phyloP scores from a whole-genome alignment of 345 rosid genomes.

The Garcia nutans region DNA sequence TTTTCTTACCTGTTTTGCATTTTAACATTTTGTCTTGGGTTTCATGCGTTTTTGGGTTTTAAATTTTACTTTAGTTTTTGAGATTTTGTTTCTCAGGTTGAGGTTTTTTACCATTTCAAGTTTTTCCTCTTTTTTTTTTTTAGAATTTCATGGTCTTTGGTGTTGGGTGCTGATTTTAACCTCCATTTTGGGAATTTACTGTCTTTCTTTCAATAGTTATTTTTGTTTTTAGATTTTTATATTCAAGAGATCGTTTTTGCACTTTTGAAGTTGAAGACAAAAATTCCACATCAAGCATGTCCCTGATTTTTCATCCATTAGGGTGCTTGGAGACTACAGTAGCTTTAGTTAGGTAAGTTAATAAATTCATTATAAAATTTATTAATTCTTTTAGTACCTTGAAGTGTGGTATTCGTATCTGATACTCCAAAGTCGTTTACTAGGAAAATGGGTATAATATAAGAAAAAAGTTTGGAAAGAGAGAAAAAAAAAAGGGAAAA shows the following conservation, averaged over 20 bases:
- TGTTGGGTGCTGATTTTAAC: background rate
- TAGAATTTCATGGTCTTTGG: background rate
- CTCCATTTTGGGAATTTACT: background rate
- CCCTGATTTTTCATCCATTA: background rate
- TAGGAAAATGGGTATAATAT: background rate
- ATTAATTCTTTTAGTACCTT: background rate
- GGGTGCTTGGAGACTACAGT: background rate
- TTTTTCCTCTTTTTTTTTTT: background rate
- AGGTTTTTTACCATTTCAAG: background rate
- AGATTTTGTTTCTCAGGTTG: background rate
- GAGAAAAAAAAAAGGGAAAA: background rate
- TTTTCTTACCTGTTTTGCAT: background rate
- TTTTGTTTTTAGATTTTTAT: background rate
- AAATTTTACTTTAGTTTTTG: background rate
- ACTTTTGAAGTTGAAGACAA: background rate
- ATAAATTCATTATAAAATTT: background rate
- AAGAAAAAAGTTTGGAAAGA: background rate
- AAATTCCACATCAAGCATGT: background rate
- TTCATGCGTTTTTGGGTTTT: background rate
- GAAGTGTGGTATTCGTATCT: background rate
- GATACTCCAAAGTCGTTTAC: background rate
- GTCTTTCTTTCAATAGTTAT: background rate
- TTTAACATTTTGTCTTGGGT: background rate
- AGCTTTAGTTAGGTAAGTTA: background rate
- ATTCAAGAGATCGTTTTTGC: background rate